A percentile compares a stretch with the other conserved stretches of the same genome.
phyloP scores from a whole-genome alignment of 2,329 filamentous ascomycete genomes.

The Monilinia fructicola region DNA sequence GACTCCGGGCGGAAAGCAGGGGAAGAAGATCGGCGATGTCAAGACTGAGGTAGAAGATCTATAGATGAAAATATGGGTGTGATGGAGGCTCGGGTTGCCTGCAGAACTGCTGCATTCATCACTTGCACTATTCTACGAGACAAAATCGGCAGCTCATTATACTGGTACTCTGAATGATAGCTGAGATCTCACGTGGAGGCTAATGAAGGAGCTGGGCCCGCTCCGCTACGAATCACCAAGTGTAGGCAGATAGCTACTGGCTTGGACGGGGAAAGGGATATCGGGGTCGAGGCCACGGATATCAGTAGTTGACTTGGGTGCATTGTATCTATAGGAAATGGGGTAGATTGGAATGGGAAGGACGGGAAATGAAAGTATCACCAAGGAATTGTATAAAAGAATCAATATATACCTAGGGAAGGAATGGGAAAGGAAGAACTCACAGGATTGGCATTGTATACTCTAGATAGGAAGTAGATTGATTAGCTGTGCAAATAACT shows the following conservation, averaged over 20 bases:
- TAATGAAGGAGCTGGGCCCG: neutral
- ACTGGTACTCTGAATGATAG: neutral
- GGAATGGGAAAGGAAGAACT: neutral
- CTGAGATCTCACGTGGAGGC: neutral
- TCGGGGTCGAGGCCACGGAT: neutral
- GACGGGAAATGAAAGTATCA: neutral
- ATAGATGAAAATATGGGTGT: constrained; percentile 11
- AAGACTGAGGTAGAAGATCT: constrained; percentile 26
- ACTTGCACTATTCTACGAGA: neutral
- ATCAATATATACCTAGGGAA: neutral
- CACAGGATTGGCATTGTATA: neutral
- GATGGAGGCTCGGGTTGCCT: neutral
- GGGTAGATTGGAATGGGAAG: neutral
- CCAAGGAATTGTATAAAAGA: neutral
- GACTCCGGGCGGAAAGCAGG: constrained; percentile 34
- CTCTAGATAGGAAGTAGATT: neutral
- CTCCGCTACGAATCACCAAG: neutral
- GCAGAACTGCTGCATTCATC: neutral
- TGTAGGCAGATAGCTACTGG: neutral
- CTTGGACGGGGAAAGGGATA: neutral
- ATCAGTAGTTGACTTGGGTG: neutral
- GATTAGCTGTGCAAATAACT: neutral
- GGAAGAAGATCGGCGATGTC: constrained; percentile 34
- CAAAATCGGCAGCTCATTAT: neutral
- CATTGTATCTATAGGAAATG: neutral